These are phyloP conservation scores for Eucalyptus viminalis DNA, from an alignment of 345 rosid species.

Conservation along the genomic window DNA sequence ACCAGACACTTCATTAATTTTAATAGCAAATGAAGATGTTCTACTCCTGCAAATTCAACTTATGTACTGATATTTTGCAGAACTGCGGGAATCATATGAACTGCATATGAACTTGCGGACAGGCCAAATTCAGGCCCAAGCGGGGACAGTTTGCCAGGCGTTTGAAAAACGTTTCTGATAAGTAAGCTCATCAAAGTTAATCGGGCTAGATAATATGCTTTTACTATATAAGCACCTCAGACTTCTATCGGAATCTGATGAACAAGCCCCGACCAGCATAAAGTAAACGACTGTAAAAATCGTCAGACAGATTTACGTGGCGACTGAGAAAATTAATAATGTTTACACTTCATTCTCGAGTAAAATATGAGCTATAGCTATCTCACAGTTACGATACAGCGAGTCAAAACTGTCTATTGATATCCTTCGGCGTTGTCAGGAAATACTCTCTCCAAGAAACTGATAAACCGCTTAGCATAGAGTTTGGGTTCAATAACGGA, in stretches of 20 bases:
- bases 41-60: background rate
- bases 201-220: background rate
- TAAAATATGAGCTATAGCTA: background rate
- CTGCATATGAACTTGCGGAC: background rate
- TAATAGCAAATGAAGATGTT: background rate
- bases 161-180: background rate
- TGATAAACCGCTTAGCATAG: conserved; percentile 62
- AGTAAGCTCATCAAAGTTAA: background rate
- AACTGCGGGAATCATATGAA: background rate
- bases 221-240: background rate
- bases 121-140: background rate
- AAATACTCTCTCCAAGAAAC: conserved; percentile 63
- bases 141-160: background rate
- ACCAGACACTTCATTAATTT: background rate
- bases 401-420: background rate
- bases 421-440: conserved; percentile 17
- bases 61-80: background rate
- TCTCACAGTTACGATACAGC: background rate
- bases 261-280: background rate
- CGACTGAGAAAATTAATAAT: background rate
- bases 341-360: background rate
- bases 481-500: conserved; percentile 59
- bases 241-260: background rate
- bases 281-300: background rate
- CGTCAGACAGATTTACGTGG: background rate